phyloP scores from a whole-genome alignment of 176 grass and related monocot genomes.

The Miscanthus lutarioriparius region DNA sequence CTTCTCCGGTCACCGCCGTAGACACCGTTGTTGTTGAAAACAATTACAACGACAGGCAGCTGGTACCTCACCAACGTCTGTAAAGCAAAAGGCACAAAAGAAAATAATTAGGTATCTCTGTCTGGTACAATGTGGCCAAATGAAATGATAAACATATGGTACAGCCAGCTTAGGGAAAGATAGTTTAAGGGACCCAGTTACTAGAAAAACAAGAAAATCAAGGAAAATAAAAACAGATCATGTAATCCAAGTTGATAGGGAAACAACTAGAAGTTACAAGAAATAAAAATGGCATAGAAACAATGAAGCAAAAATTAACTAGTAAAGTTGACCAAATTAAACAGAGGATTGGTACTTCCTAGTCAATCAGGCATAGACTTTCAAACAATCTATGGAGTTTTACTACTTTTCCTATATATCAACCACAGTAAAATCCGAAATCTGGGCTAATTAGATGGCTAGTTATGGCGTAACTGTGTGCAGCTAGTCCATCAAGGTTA shows the following conservation, averaged over 20 bases:
- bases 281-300: background rate
- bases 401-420: background rate
- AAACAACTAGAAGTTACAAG: background rate
- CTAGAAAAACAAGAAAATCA: background rate
- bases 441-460: background rate
- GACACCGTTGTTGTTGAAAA: slow-evolving; percentile 96
- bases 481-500: background rate
- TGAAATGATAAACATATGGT: background rate
- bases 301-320: background rate
- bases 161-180: background rate
- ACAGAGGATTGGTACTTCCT: background rate
- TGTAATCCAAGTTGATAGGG: background rate
- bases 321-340: background rate
- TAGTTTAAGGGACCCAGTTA: background rate
- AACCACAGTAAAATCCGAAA: background rate
- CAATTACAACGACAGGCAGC: slow-evolving; percentile 71
- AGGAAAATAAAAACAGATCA: background rate
- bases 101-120: background rate
- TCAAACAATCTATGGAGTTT: background rate
- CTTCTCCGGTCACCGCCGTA: slow-evolving; percentile 88
- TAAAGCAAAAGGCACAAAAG: background rate
- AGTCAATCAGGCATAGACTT: background rate
- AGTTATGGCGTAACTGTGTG: background rate
- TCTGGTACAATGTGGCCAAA: background rate
- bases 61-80: slow-evolving; percentile 94